A percentile compares a stretch with the other conserved stretches of the same genome.
phyloP scores from a whole-genome alignment of 176 grass and related monocot species.

The Chloris gayana region DNA sequence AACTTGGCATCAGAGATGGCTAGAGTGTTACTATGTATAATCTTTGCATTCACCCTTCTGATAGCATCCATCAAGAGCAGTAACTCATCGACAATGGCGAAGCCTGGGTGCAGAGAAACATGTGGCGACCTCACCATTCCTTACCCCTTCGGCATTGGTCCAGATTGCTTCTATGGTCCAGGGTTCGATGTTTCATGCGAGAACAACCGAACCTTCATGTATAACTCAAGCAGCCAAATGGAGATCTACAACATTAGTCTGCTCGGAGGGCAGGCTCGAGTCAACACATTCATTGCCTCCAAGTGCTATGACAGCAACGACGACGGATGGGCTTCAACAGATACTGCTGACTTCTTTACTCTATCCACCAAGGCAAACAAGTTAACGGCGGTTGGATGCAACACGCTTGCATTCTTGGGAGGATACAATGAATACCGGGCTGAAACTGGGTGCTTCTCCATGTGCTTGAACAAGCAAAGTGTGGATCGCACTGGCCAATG shows the following conservation, averaged over 20 bases:
- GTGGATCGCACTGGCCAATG: slow-evolving; percentile 29
- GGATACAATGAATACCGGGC: slow-evolving; percentile 11
- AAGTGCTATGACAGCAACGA: slow-evolving; percentile 3
- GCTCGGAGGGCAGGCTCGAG: not conserved
- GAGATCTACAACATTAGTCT: slow-evolving; percentile 37
- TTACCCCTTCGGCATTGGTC: slow-evolving; percentile 50
- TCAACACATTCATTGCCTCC: slow-evolving; percentile 30
- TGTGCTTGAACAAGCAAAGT: slow-evolving; percentile 17
- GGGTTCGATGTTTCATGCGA: slow-evolving; percentile 47
- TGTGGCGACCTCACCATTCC: slow-evolving; percentile 31
- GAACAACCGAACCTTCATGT: slow-evolving; percentile 11
- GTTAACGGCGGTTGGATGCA: slow-evolving; percentile 45
- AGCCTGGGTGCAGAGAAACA: slow-evolving; percentile 36
- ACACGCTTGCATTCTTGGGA: slow-evolving; percentile 32
- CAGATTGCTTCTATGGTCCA: slow-evolving; percentile 15
- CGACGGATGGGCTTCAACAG: not conserved
- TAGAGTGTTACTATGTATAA: slow-evolving; percentile 1
- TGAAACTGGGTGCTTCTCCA: slow-evolving; percentile 34
- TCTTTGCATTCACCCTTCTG: slow-evolving; percentile 26
- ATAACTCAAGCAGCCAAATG: slow-evolving; percentile 14
- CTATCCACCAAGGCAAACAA: slow-evolving; percentile 44
- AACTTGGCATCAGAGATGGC: slow-evolving; percentile 10
- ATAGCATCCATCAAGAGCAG: slow-evolving; percentile 26
- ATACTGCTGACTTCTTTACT: not conserved
- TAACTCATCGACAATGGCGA: slow-evolving; percentile 28